Evolutionary conservation across 805 yeast species (phyloP), one percentile per base, ranked within the genome.

Genomic region (Suhomyces prunicola): DNA sequence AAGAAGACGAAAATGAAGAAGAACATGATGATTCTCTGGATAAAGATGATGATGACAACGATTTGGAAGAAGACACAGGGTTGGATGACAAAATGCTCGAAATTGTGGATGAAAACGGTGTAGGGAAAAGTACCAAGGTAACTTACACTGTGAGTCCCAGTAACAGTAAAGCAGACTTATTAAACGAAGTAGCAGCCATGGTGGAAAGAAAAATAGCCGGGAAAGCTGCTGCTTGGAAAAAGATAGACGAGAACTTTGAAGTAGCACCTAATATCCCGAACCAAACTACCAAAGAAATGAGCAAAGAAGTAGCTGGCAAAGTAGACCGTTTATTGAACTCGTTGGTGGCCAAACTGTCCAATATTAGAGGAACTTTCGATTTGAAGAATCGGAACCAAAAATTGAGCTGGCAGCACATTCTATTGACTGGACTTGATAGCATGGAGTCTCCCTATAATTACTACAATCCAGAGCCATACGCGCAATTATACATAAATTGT

Each of bases 401-500:
- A 6, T 36, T 54, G 2, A 60, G 53, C 12, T 72, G 76, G 76
- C 71, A 66, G 45, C 68, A 70, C 40, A 56, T 70, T 2, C 49
- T 72, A 6, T 46, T 63, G 9, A 63, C 69, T 10, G 66, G 64
- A 1, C 33, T 67, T 15, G 53, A 54, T 19, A 48, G 54, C 4
- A 62, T 59, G 7, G 57, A 56, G n/a, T 51, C 45, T 9, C 58
- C 57, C 3, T 44, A 56, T 9, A 27, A 33, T 12, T 23, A 12
- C 5, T 44, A 54, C 15, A 50, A 59, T 15, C 52, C 54, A 1
- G 53, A 47, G 0, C 17, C 51, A 13, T 58, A 59, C 42, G 49
- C 54, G 13, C 49, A 50, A 3, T 48, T 66, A 23, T 68, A 68
- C 54, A 50, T 55, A 5, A 56, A 57, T 47, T 66, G 72, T 54